Conservation (phyloP, 2,329 filamentous ascomycete species). For the Trichoderma atroviride region DNA sequence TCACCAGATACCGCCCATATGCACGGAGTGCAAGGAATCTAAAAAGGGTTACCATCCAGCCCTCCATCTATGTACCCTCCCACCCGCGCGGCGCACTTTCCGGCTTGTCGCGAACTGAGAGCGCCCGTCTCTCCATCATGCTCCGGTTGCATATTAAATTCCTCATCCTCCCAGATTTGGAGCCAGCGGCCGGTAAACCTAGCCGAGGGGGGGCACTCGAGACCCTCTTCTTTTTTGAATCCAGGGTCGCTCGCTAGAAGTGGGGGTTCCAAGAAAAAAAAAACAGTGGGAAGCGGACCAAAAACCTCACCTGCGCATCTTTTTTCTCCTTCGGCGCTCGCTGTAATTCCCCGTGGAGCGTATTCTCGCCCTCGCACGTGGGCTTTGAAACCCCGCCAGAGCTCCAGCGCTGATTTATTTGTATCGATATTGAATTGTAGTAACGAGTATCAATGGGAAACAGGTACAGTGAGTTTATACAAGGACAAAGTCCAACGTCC, state of each 20-base stretch:
- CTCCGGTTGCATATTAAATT: background rate
- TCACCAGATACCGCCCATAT: constrained; percentile 9
- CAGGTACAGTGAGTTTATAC: background rate
- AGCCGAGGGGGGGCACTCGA: constrained; percentile 6
- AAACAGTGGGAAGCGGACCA: background rate
- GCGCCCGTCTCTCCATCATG: background rate
- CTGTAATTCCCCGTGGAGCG: constrained; percentile 11
- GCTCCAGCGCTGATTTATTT: constrained; percentile 6
- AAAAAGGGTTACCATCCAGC: background rate
- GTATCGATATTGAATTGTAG: background rate
- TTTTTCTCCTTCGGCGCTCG: background rate
- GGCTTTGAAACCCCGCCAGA: constrained; percentile 1
- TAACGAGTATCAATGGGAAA: background rate
- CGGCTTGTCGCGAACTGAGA: background rate
- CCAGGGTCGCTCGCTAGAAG: background rate
- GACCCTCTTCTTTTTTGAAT: background rate
- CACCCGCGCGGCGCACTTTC: background rate
- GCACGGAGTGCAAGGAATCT: background rate
- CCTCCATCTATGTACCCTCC: background rate
- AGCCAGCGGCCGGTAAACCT: constrained; percentile 8
- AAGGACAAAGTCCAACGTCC: background rate
- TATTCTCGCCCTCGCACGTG: background rate
- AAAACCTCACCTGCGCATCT: background rate
- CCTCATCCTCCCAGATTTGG: background rate
- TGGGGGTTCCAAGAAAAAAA: background rate